Base-by-base conservation (phyloP, 2,329 filamentous ascomycete species). In the Aspergillus alliaceus region DNA sequence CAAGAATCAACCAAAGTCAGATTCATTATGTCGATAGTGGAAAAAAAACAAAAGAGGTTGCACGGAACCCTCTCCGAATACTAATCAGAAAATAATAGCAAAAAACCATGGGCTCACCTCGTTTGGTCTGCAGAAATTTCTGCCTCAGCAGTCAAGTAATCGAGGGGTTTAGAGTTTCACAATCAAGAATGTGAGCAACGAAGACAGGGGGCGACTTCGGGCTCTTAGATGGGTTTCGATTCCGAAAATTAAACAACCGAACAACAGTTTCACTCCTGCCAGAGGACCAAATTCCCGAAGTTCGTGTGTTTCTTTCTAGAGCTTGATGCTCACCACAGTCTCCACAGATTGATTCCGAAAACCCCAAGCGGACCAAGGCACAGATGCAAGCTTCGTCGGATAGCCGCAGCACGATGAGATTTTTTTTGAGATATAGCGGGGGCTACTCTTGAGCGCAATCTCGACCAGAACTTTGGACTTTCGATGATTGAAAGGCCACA, bases 171-270 rank as follows among this genome's bases (percentile, higher is more conserved):
- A 44, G 27, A 52, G 32, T 35, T 35, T 57, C 39, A 52, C 59
- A 57, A 56, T 44, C 54, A 58, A 48, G 59, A 62, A 62, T 62
- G 59, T 47, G 55, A 59, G 49, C 31, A 51, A 53, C 22, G 47
- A 44, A 42, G 35, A 25, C 37, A 56, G 49, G 49, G 29, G 49
- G 48, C 34, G 42, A 56, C 29, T 48, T 53, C 27, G 39, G 44
- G 31, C 27, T 48, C 25, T 32, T 15, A 22, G 11, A 48, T 31
- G 15, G n/a, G 18, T 48, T 18, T 32, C 27, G 24, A 53, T 32
- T 18, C 31, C 27, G 27, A 52, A 31, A 52, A 24, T 4, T 12
- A 29, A 53, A 37, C 51, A 25, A 27, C 12, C 31, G n/a, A n/a
- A 27, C 8, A 18, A 20, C 40, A 22, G n/a, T 34, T 22, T 29